phyloP scores from a whole-genome alignment of 225 moss, liverwort and hornwort species.

The Physcomitrium patens region DNA sequence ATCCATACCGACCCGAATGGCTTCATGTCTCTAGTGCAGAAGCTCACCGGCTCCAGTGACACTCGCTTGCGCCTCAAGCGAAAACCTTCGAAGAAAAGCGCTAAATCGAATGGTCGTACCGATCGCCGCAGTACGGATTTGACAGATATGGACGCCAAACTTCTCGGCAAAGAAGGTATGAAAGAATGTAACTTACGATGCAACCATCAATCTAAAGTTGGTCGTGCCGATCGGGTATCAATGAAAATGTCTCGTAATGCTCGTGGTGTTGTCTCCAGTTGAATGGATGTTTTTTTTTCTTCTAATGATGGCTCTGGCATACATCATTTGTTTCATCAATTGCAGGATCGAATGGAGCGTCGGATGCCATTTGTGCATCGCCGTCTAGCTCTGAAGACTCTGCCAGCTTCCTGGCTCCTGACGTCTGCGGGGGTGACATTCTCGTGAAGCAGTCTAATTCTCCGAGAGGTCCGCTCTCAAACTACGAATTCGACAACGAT shows the following conservation, averaged over 20 bases:
- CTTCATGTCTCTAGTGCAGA: slow-evolving; percentile 85
- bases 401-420: neutral
- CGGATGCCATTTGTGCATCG: slow-evolving; percentile 33
- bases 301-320: neutral
- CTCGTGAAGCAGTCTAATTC: slow-evolving; percentile 43
- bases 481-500: slow-evolving; percentile 43
- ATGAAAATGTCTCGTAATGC: neutral
- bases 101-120: neutral
- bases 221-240: too few relatives aligned
- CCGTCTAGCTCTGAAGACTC: slow-evolving; percentile 53
- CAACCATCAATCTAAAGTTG: too few relatives aligned
- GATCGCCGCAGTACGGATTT: neutral
- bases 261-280: neutral
- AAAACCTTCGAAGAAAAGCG: slow-evolving; percentile 29
- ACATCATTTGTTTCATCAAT: neutral
- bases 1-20: slow-evolving; percentile 75
- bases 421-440: neutral
- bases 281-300: neutral
- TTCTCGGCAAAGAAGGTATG: too few relatives aligned
- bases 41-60: slow-evolving; percentile 74
- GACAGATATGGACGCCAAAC: too few relatives aligned
- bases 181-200: too few relatives aligned
- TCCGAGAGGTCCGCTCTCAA: slow-evolving; percentile 48
- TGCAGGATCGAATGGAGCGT: slow-evolving; percentile 8
- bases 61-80: slow-evolving; percentile 55